phyloP scores from a whole-genome alignment of 352 stramenopile genomes.

The Phytopythium delawarense region DNA sequence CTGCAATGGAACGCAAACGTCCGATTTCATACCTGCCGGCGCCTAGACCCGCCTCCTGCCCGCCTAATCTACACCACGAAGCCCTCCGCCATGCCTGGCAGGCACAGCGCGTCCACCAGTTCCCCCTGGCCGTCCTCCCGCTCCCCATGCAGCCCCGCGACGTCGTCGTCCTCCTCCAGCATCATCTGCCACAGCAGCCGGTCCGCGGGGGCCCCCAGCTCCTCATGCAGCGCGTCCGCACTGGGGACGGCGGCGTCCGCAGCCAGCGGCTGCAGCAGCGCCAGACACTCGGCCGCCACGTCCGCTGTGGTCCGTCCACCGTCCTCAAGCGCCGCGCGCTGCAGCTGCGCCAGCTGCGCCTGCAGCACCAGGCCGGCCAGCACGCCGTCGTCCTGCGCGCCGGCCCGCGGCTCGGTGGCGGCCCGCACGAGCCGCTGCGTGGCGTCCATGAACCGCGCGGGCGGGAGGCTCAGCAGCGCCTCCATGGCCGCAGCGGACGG shows the following conservation, averaged over 20 bases:
- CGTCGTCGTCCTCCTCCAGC: conserved; percentile 1
- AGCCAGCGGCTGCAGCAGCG: conserved; percentile 14
- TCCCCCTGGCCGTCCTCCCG: background rate
- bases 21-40: background rate
- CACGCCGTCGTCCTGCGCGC: conserved; percentile 11
- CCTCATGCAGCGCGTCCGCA: background rate
- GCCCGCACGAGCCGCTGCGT: conserved; percentile 27
- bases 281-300: conserved; percentile 21
- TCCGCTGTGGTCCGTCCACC: background rate
- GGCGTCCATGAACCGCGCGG: conserved; percentile 31
- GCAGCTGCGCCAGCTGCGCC: conserved; percentile 40
- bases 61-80: conserved; percentile 7
- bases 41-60: background rate
- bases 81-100: background rate
- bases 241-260: background rate
- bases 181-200: conserved; percentile 5
- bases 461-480: conserved; percentile 30
- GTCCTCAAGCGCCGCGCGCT: conserved; percentile 12
- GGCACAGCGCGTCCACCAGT: no score
- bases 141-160: background rate
- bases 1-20: background rate
- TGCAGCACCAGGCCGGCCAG: conserved; percentile 28
- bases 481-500: conserved; percentile 18
- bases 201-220: background rate
- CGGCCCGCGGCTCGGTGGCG: conserved; percentile 6